Conservation (phyloP, 1,284 basidiomycete genomes). For the Heterobasidion parviporum region DNA sequence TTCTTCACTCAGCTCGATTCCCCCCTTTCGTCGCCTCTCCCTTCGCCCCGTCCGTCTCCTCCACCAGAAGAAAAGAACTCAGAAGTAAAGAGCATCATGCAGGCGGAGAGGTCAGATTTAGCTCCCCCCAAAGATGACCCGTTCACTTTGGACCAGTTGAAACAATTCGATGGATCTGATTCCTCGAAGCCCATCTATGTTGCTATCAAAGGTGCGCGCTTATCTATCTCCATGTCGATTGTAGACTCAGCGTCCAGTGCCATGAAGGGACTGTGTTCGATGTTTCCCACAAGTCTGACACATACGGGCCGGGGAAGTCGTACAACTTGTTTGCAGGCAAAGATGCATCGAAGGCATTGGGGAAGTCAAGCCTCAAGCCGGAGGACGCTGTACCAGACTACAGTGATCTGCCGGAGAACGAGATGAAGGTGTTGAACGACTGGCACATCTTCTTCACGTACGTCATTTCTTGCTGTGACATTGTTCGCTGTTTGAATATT, state of each 20-base stretch:
- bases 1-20: not conserved
- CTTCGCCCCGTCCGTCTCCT: not conserved
- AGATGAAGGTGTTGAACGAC: conserved; percentile 82
- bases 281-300: conserved; percentile 73
- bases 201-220: conserved; percentile 68
- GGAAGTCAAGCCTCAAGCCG: conserved; percentile 79
- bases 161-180: conserved; percentile 62
- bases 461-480: conserved; percentile 19
- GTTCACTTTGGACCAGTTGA: conserved; percentile 63
- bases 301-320: conserved; percentile 68
- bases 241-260: too few relatives aligned
- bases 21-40: not conserved
- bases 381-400: conserved; percentile 91
- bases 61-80: conserved; percentile 6
- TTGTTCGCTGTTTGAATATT: not conserved
- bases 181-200: conserved; percentile 71
- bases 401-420: conserved; percentile 64
- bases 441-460: conserved; percentile 80
- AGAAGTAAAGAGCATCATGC: conserved; percentile 58
- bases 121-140: conserved; percentile 74
- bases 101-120: conserved; percentile 51
- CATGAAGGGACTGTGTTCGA: conserved; percentile 72
- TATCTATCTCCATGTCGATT: too few relatives aligned
- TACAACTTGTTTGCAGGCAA: conserved; percentile 83
- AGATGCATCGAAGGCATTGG: conserved; percentile 80